Base-by-base conservation (phyloP, 768 basidiomycete species). In the Chiua virens region DNA sequence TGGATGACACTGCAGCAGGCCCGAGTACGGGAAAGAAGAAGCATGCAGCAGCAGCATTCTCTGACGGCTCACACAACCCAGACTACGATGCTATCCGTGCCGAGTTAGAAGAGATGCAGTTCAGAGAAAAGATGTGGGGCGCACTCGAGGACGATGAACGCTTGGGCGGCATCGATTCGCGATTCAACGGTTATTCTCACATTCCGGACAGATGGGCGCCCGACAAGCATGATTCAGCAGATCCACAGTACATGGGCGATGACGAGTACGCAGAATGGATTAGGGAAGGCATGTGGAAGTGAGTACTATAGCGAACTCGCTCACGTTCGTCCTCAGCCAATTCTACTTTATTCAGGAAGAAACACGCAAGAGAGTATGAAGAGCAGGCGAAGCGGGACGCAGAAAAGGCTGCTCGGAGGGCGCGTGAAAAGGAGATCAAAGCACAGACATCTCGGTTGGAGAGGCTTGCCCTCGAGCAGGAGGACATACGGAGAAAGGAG, bases 261-360 rank as follows among this genome's bases (percentile, higher is more conserved):
- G 87, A 94, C 57, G 86, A 91, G 53, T 96, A 96, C 58, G 81
- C 87, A 2, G 89, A 92, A 59, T 95, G 89, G 88, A 73, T 96
- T 45, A 74, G 93, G 55, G 70, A 78, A 22, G 91, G 90, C 42
- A 95, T 97, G 89, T 93, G 89, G 75, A 80, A 82, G 81, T 85
- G 53, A 36, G 81, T 69, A 23, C n/a, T 14, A 27, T 36, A 15
- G 30, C 40, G 42, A 35, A 41, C 30, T 25, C 40, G n/a, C 36
- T 39, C 45, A 43, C 22, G 15, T 34, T 25, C 37, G 22, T 52
- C 41, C 18, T 43, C 45, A 39, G 38, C 34, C 50, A 42, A 49
- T 48, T 39, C 48, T 38, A 17, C 34, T 37, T 47, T 37, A 15
- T 32, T 36, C 27, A 89, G 88, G 68, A 84, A 79, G 68, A 83